Base-by-base conservation (phyloP, 768 basidiomycete species). In the Gloeopeniophorella convolvens region DNA sequence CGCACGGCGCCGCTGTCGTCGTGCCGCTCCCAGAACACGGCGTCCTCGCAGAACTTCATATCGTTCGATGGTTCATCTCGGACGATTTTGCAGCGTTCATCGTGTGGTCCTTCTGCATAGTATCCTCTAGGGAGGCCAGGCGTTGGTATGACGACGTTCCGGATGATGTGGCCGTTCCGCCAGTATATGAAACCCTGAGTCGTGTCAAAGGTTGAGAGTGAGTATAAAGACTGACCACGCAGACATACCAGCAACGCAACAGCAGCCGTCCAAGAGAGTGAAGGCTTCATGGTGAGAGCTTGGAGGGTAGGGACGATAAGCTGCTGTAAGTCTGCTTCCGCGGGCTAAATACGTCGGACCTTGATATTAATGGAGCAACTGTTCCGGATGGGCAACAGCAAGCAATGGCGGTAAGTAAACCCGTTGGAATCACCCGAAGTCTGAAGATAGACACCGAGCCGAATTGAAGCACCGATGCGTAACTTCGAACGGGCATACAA, bases 31-130 rank as follows among this genome's bases (percentile, higher is more conserved):
- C 84, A 87, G 51, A 81, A 78, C 2, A 69, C 65, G 26, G 70
- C 77, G 57, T 87, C 85, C 60, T 87, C 85, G 61, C 85, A 87
- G 58, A 66, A 76, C 47, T 69, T 70, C 50, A 68, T 62, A 11
- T 54, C 48, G 7, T 64, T 63, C 24, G 63, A 47, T 3, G 60
- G 61, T 13, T 51, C 41, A 35, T 72, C 69, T 9, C 59, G 60
- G 42, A 79, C 52, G 13, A 70, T 59, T 16, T 63, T 57, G 60
- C 82, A 85, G 36, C 77, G 69, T 0, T 67, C 62, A 21, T 65
- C 56, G 51, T 71, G 76, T 58, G 80, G 61, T 0, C 80, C 82
- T 4, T 67, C 68, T 4, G 66, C 66, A 52, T 79, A 56, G 16
- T 54, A 56, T 27, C 46, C 55, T 18, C 21, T 26, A 18, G 55